Evolutionary conservation across 768 basidiomycete genomes (phyloP).

Genomic region (Leucosporidium scottii): DNA sequence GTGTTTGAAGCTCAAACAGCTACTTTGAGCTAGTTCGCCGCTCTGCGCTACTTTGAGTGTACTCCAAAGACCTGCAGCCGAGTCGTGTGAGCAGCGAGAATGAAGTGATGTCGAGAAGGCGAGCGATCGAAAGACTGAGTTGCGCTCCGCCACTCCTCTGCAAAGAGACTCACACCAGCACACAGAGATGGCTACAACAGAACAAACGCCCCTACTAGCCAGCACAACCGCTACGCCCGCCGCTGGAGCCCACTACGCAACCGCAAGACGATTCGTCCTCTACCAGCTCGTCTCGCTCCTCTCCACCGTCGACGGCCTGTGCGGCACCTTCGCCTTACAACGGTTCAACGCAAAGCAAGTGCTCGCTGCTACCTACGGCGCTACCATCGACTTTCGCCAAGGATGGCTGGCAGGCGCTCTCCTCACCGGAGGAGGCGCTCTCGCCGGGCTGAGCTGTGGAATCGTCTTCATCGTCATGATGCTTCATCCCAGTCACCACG

Average conservation of each 20-base stretch:
- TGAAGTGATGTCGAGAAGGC: too few species aligned
- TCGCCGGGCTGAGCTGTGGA: not conserved
- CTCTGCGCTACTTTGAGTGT: too few species aligned
- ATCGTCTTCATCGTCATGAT: not conserved
- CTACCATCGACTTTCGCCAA: not conserved
- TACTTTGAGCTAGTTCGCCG: too few species aligned
- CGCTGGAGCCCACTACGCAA: not conserved
- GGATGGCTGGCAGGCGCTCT: not conserved
- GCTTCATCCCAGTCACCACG: not conserved
- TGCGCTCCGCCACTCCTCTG: too few species aligned
- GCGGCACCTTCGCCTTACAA: not conserved
- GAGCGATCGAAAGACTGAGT: too few species aligned
- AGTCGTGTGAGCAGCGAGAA: too few species aligned
- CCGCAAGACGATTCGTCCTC: not conserved
- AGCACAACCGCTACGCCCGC: not conserved
- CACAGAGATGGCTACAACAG: not conserved
- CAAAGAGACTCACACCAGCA: too few species aligned
- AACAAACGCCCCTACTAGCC: not conserved
- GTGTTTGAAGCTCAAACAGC: too few species aligned
- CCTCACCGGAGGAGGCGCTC: not conserved
- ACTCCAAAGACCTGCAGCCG: too few species aligned
- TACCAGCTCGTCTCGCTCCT: not conserved
- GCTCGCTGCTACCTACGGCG: not conserved
- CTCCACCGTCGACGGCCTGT: not conserved
- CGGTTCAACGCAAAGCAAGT: not conserved